These are phyloP conservation scores for Starmerella floricola DNA, from an alignment of 805 yeast species.

Conservation along the genomic window DNA sequence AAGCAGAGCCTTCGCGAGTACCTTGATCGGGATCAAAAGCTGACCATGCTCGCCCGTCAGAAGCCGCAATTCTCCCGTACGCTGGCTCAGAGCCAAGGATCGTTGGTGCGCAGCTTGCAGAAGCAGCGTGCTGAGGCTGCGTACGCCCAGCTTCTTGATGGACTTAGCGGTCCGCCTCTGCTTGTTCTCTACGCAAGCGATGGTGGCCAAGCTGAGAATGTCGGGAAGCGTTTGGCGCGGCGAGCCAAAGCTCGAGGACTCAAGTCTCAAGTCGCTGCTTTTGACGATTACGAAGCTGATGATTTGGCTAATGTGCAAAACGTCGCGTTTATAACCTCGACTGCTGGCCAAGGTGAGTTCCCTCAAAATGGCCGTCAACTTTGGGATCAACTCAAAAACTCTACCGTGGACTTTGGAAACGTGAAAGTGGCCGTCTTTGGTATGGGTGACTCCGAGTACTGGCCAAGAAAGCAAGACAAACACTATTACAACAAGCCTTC, in stretches of 20 bases:
- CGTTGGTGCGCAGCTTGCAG: conserved; percentile 48
- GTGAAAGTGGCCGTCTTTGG: conserved; percentile 57
- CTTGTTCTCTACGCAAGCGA: conserved; percentile 81
- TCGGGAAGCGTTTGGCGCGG: conserved; percentile 67
- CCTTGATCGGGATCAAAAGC: conserved; percentile 79
- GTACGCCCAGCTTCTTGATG: conserved; percentile 63
- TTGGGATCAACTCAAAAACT: conserved; percentile 57
- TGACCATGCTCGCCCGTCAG: conserved; percentile 59
- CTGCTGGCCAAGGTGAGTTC: conserved; percentile 81
- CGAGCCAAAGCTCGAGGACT: conserved; percentile 74
- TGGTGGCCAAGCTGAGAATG: conserved; percentile 74
- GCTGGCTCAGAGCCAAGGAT: conserved; percentile 50
- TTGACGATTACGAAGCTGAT: conserved; percentile 53
- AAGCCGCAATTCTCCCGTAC: conserved; percentile 69
- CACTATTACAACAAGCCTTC: conserved; percentile 90
- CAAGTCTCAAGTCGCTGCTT: conserved; percentile 49
- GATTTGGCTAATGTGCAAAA: conserved; percentile 61
- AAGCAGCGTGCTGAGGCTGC: conserved; percentile 62
- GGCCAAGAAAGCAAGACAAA: conserved; percentile 95
- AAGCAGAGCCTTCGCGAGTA: conserved; percentile 65
- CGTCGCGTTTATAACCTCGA: conserved; percentile 56
- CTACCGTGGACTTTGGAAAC: conserved; percentile 41
- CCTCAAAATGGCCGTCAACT: conserved; percentile 69
- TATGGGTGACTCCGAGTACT: conserved; percentile 72
- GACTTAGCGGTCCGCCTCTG: conserved; percentile 83